These are phyloP conservation scores for Leccinum longicurvipes DNA, from an alignment of 768 basidiomycete species.

Conservation along the genomic window DNA sequence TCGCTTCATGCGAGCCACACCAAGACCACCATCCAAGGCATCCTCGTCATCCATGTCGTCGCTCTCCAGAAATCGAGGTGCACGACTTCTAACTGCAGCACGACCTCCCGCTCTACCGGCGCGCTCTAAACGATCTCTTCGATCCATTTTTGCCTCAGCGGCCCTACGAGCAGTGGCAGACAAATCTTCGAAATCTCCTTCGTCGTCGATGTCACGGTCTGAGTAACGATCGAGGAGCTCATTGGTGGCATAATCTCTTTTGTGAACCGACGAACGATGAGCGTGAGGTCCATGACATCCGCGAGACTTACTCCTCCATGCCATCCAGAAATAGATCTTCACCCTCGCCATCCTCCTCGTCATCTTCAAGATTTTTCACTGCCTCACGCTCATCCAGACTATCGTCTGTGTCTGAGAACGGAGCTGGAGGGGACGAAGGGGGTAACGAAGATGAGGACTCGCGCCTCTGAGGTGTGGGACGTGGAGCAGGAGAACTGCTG, in stretches of 20 bases:
- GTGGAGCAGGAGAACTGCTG: constrained; percentile 43
- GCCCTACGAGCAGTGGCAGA: constrained; percentile 69
- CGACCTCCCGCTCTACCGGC: constrained; percentile 66
- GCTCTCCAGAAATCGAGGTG: constrained; percentile 83
- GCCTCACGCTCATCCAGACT: constrained; percentile 69
- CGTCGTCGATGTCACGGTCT: constrained; percentile 82
- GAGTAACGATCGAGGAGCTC: constrained; percentile 84
- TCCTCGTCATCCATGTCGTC: constrained; percentile 79
- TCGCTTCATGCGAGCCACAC: constrained; percentile 68
- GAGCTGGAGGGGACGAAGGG: constrained; percentile 78
- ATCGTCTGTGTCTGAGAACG: constrained; percentile 87
- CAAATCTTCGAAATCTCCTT: constrained; percentile 63
- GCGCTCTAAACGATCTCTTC: constrained; percentile 75
- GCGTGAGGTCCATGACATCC: constrained; percentile 2
- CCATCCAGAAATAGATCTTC: constrained; percentile 92
- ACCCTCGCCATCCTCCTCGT: constrained; percentile 74
- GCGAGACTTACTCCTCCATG: constrained; percentile 59
- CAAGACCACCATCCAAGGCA: constrained; percentile 63
- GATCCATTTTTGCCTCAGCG: constrained; percentile 85
- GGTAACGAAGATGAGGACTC: constrained; percentile 75
- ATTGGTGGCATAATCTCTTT: constrained; percentile 84
- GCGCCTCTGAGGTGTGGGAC: constrained; percentile 46
- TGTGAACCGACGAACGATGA: constrained; percentile 4
- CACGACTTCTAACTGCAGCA: constrained; percentile 74
- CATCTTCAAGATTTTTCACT: constrained; percentile 63